Evolutionary conservation across 1,284 basidiomycete species (phyloP), one percentile per base, ranked within the genome.

Genomic region (Sporisorium scitamineum): DNA sequence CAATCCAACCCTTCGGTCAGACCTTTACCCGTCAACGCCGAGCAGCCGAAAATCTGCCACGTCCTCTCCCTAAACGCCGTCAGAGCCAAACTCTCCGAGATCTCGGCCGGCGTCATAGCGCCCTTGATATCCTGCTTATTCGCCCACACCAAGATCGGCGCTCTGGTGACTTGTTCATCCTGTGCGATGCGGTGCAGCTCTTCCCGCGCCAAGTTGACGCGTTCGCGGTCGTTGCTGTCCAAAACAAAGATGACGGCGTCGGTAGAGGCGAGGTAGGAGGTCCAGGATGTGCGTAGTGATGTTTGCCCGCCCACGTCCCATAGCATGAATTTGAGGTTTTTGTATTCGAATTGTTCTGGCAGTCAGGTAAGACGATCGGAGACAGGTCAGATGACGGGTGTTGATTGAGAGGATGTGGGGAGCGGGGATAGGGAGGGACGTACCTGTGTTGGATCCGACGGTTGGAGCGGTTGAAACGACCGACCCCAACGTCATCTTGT

Each of bases 31-130:
- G 87, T 88, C 55, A 88, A 80, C 9, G 88, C 88, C 39, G 86
- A 87, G 73, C 87, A 88, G 14, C 87, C 87, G 80, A 88, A 87
- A 61, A 88, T 88, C 81, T 88, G 88, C 88, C 88, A 88, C 59
- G 88, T 87, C 39, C 85, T 76, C 59, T 88, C 87, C 55, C 86
- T 81, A 52, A 88, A 83, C 61, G 86, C 86, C 5, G 88, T 88
- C 51, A 88, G 77, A 3, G 85, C 85, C 14, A 88, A 77, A 8
- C 86, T 87, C 60, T 88, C 86, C 0, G 87, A 88, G 18, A 88
- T 87, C 70, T 88, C 87, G 1, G 87, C 87, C 0, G 88, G 86
- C 9, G 86, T 87, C 69, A 88, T 80, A 47, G 69, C 65, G 18
- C 82, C 84, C 41, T 77, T 76, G 52, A 88, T 84, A 67, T 88